A percentile compares a stretch with the other conserved stretches of the same genome.
Conservation (phyloP, 139 green algal species). For the Chlorokybus atmophyticus region DNA sequence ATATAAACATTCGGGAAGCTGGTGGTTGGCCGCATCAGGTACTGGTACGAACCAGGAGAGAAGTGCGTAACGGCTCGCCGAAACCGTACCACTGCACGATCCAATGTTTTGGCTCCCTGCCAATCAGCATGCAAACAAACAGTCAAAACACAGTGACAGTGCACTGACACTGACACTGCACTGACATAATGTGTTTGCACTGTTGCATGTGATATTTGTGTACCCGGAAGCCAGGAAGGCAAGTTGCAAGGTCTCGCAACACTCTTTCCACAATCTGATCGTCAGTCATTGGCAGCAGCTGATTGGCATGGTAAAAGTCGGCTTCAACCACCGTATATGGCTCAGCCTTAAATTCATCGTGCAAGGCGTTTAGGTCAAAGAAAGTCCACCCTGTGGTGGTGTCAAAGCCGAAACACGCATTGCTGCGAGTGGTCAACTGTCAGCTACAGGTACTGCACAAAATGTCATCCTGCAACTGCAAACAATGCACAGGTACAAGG, state of each 20-base stretch:
- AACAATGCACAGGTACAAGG: too few relatives aligned
- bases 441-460: too few relatives aligned
- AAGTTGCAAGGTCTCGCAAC: conserved; percentile 13
- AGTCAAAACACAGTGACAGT: conserved; percentile 6
- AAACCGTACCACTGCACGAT: conserved; percentile 18
- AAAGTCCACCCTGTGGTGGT: conserved; percentile 27
- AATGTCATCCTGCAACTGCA: too few relatives aligned
- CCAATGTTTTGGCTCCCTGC: too few relatives aligned
- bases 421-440: too few relatives aligned
- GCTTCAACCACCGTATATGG: conserved; percentile 23
- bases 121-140: too few relatives aligned
- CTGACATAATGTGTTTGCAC: too few relatives aligned
- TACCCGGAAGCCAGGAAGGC: conserved; percentile 17
- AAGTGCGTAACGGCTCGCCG: conserved; percentile 21
- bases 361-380: conserved; percentile 33
- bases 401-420: conserved; percentile 28
- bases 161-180: too few relatives aligned
- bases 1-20: conserved; percentile 32
- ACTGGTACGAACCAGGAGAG: conserved; percentile 15
- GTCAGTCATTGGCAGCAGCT: conserved; percentile 22
- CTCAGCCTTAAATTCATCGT: conserved; percentile 24
- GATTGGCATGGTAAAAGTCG: conserved; percentile 27
- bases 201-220: too few relatives aligned
- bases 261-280: conserved; percentile 17
- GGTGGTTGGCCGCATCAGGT: conserved; percentile 7